Conservation (phyloP, 805 yeast genomes). For the Candida sanyiensis region DNA sequence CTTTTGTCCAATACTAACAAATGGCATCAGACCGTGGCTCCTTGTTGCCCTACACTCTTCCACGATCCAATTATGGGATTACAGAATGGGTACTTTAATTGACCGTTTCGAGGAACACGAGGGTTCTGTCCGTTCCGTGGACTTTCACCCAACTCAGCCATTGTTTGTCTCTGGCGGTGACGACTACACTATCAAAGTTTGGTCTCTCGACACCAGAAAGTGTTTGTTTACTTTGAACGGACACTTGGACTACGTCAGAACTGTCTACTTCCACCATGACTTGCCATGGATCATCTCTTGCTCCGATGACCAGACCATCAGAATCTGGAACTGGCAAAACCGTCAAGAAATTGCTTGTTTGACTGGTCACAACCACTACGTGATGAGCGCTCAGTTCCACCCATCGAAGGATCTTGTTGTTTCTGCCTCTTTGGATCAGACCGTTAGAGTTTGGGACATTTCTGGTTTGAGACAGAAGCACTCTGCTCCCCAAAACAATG, state of each 20-base stretch:
- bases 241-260: conserved; percentile 92
- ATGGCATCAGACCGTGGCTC: conserved; percentile 76
- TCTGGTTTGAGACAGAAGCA: conserved; percentile 91
- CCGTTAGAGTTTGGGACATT: conserved; percentile 99
- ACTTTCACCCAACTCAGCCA: conserved; percentile 97
- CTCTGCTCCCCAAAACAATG: conserved; percentile 64
- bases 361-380: conserved; percentile 98
- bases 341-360: conserved; percentile 94
- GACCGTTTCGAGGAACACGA: conserved; percentile 97
- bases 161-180: conserved; percentile 96
- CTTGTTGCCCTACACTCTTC: conserved; percentile 91
- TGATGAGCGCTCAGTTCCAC: conserved; percentile 97
- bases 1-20: conserved; percentile 16
- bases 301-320: conserved; percentile 96
- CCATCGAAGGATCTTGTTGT: conserved; percentile 92
- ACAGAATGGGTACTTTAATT: conserved; percentile 96
- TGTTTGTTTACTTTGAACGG: conserved; percentile 91
- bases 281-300: conserved; percentile 96
- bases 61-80: conserved; percentile 99
- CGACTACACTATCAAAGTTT: conserved; percentile 89
- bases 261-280: conserved; percentile 91
- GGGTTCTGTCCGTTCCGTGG: conserved; percentile 95
- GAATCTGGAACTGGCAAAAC: conserved; percentile 99
- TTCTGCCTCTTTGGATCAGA: conserved; percentile 93
- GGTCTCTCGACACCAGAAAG: conserved; percentile 90